Base-by-base conservation (phyloP, 1,139 yeast species). In the Saccharomyces hybrid region DNA sequence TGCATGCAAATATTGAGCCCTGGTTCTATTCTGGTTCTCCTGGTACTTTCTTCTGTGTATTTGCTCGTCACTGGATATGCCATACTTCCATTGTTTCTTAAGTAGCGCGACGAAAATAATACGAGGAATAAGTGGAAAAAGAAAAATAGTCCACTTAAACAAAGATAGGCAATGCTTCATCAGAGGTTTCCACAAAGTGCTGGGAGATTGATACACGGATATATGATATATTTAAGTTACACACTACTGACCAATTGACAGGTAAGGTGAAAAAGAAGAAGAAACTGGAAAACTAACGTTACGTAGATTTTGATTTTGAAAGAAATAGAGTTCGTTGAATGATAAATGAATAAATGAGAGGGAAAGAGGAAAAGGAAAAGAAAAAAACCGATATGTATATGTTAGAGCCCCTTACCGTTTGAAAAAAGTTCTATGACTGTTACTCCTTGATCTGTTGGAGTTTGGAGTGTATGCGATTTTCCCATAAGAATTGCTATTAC, bases 391-490 rank as follows among this genome's bases (percentile, higher is more conserved):
- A 2, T 71, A 66, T 58, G n/a, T 52, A 8, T 23, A 30, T 13
- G 20, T 25, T 41, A 4, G 20, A 47, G 11, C 27, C 8, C 28
- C 70, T 58, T 70, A 75, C 49, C 76, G 74, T 57, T 71, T 70
- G 51, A 78, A 73, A 48, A 74, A 61, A 31, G 72, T 67, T 50
- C 71, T 69, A 50, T 66, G 69, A 54, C 75, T 72, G 53, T 70
- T 72, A 47, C 75, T 67, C 58, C 76, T 66, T 13, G 75, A 66
- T 59, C 76, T 67, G 50, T 68, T 73, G 5, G 69, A 64, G 55
- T 70, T 70, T 4, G 84, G 80, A 2, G 89, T 82, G 63, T 86
- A 86, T 2, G 86, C 80, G 26, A 86, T 82, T 61, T 84, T 84
- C 1, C 89, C 85, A 63, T 81, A 81, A 9, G 82, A 71, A 47